These are phyloP conservation scores for Hymenoscyphus albidus DNA, from an alignment of 2,329 filamentous ascomycete genomes.

Conservation along the genomic window DNA sequence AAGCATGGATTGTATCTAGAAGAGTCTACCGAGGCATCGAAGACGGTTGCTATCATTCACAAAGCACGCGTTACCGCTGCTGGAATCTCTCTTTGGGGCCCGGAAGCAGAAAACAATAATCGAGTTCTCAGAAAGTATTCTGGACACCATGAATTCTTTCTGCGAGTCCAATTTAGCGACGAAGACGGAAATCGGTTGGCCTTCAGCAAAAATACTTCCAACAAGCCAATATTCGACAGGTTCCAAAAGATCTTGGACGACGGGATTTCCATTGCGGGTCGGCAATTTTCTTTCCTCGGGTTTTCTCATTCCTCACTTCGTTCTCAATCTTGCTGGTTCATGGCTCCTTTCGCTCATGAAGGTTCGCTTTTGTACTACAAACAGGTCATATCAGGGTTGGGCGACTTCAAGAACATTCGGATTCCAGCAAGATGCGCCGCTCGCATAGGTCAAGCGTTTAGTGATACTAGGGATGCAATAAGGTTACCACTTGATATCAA, in stretches of 20 bases:
- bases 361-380: slow-evolving; percentile 35
- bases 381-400: slow-evolving; percentile 43
- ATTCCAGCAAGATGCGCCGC: slow-evolving; percentile 56
- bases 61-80: slow-evolving; percentile 52
- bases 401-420: slow-evolving; percentile 48
- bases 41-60: slow-evolving; percentile 27
- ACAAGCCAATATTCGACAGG: slow-evolving; percentile 50
- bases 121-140: slow-evolving; percentile 64
- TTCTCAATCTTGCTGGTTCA: slow-evolving; percentile 67
- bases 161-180: slow-evolving; percentile 69
- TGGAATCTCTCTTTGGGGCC: slow-evolving; percentile 53
- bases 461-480: slow-evolving; percentile 66
- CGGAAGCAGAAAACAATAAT: slow-evolving; percentile 65
- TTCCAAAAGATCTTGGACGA: slow-evolving; percentile 57
- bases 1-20: slow-evolving; percentile 33
- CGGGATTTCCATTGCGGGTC: slow-evolving; percentile 61
- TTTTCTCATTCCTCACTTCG: slow-evolving; percentile 78
- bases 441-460: slow-evolving; percentile 63
- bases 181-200: slow-evolving; percentile 66
- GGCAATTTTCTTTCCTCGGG: slow-evolving; percentile 63
- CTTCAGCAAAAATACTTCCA: slow-evolving; percentile 51
- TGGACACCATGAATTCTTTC: slow-evolving; percentile 56
- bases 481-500: slow-evolving; percentile 38
- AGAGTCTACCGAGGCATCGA: slow-evolving; percentile 8
- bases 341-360: slow-evolving; percentile 44